Conservation (phyloP, 2,329 filamentous ascomycete genomes). For the Xylaria sp. region DNA sequence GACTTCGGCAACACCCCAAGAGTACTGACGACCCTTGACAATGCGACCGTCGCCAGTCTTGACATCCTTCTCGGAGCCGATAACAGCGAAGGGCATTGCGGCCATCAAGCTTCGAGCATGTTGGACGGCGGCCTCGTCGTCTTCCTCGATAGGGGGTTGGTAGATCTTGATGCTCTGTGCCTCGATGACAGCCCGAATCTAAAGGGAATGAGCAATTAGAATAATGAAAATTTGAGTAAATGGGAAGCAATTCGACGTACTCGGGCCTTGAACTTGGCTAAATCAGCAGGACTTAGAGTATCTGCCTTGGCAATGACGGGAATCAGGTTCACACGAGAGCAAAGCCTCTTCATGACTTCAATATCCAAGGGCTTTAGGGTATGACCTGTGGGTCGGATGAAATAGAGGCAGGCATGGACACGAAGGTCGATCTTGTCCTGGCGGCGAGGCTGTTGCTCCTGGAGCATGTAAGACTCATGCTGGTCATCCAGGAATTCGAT, state of each 20-base stretch:
- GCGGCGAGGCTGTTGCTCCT: constrained; percentile 98
- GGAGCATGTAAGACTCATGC: constrained; percentile 99
- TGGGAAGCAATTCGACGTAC: constrained; percentile 58
- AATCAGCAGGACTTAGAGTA: constrained; percentile 89
- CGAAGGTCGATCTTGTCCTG: constrained; percentile 99
- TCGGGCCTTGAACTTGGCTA: constrained; percentile 93
- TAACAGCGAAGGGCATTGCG: constrained; percentile 98
- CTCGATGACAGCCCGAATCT: constrained; percentile 95
- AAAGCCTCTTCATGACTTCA: constrained; percentile 99
- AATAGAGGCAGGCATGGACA: constrained; percentile 98
- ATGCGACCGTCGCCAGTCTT: constrained; percentile 95
- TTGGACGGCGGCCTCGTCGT: constrained; percentile 93
- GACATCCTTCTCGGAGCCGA: constrained; percentile 98
- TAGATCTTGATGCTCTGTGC: constrained; percentile 99
- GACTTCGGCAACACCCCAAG: constrained; percentile 98
- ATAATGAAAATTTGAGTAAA: neutral
- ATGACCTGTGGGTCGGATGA: constrained; percentile 97
- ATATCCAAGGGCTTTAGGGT: constrained; percentile 98
- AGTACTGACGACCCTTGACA: constrained; percentile 98
- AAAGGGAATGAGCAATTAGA: constrained; percentile 24
- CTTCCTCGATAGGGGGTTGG: constrained; percentile 95
- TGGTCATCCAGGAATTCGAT: constrained; percentile 99
- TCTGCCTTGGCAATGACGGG: constrained; percentile 99
- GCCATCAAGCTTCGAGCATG: constrained; percentile 94
- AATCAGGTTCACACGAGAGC: constrained; percentile 97